phyloP scores from a whole-genome alignment of 1,284 basidiomycete species.

The Ceratobasidium papillatum region DNA sequence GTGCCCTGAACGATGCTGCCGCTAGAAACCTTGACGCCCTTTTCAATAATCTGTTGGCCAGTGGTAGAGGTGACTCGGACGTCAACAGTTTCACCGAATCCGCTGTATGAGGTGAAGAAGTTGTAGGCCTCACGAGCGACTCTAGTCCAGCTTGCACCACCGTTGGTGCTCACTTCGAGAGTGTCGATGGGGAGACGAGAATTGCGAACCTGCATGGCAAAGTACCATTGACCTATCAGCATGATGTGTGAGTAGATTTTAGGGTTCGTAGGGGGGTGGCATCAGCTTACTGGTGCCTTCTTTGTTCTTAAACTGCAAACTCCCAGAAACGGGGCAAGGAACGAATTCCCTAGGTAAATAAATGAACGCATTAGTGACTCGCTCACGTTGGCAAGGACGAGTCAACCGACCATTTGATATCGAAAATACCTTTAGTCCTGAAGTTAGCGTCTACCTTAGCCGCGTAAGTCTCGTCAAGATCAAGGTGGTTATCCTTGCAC shows the following conservation, averaged over 20 bases:
- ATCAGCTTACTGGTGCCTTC: neutral
- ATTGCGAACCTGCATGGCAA: neutral
- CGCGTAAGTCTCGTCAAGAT: neutral
- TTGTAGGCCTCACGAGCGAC: neutral
- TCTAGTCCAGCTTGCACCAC: neutral
- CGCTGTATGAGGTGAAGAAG: neutral
- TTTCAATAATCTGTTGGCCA: neutral
- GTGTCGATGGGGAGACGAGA: neutral
- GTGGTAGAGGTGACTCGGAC: neutral
- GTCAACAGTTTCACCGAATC: neutral
- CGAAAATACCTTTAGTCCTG: neutral
- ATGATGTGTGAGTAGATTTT: neutral
- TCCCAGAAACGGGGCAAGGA: neutral
- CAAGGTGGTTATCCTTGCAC: neutral
- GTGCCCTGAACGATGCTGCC: neutral
- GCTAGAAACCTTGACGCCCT: neutral
- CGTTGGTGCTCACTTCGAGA: conserved; percentile 4
- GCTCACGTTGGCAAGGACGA: neutral
- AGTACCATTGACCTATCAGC: neutral
- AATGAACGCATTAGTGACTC: neutral
- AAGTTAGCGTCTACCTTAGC: neutral
- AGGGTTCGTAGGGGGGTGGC: neutral
- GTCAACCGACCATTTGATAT: neutral
- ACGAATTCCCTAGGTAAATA: neutral
- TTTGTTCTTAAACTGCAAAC: neutral